Base-by-base conservation (phyloP, 228 moss, liverwort and hornwort genomes). In the Sphagnum fallax region DNA sequence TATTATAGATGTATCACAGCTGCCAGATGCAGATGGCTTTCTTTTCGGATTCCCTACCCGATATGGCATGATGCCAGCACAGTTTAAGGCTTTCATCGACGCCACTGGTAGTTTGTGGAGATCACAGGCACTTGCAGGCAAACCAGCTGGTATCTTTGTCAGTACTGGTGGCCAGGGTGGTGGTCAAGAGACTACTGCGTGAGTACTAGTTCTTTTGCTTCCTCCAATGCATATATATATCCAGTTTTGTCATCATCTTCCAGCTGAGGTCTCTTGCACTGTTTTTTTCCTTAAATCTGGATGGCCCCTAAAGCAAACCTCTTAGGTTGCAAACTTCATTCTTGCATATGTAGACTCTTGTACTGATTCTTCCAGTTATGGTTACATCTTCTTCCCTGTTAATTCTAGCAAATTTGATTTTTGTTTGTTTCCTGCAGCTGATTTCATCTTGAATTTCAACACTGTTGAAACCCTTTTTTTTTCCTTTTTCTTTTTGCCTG, bases 21-120 rank as follows among this genome's bases (percentile, higher is more conserved):
- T 87, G 64, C n/a, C 71, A 50, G 84, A 87, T 67, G 87, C 87
- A 0, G 84, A 87, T 73, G 87, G 87, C 0, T 83, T 84, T 16
- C 14, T 98, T 0, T 98, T 98, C n/a, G 97, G 97, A 5, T 98
- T 98, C n/a, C 93, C 91, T 9, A 93, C 91, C 1, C 93, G 97
- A 61, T 98, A 81, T 61, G 97, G 97, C 11, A 92, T 84, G 90
- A 90, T 93, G 93, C 83, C 90, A 49, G 89, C 88, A 5, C 92
- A 98, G 67, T 91, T 98, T 53, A 98, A 98, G 74, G 52, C 84
- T 16, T 98, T 98, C 67, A 4, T 87, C 0, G 97, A 98, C 52
- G 47, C 75, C 0, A 87, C 87, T 0, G 84, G 84, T n/a, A 79
- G 81, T 0, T 68, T 87, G 62, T 87, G 87, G 87, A 69, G 81